Percentiles rank a stretch among this genome's conserved stretches.
phyloP scores from a whole-genome alignment of 164 flowering plant species.

The Dillenia suffruticosa region DNA sequence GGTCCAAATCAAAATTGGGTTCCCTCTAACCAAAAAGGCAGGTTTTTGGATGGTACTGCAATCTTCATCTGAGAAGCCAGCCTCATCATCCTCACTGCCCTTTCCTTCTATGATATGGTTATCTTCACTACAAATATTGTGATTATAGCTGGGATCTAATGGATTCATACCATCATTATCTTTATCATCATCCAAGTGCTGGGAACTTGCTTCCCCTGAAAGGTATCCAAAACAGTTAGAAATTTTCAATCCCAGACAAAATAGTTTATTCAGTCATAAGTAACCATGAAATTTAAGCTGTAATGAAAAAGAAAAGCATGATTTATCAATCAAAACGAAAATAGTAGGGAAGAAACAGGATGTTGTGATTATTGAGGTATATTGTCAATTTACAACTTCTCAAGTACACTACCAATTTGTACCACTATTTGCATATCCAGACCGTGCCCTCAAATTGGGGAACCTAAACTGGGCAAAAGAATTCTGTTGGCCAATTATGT shows the following conservation, averaged over 20 bases:
- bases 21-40: slow-evolving; percentile 92
- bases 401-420: slow-evolving; percentile 6
- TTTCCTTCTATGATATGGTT: slow-evolving; percentile 23
- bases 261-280: background rate
- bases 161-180: slow-evolving; percentile 1
- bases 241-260: background rate
- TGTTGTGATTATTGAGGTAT: background rate
- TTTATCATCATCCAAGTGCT: slow-evolving; percentile 15
- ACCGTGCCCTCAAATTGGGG: slow-evolving; percentile 6
- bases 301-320: background rate
- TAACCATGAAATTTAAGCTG: background rate
- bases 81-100: slow-evolving; percentile 42
- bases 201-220: slow-evolving; percentile 31
- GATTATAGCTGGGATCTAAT: slow-evolving; percentile 14
- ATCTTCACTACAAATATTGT: slow-evolving; percentile 13
- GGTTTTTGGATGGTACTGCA: slow-evolving; percentile 64
- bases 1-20: slow-evolving; percentile 92
- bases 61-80: slow-evolving; percentile 44
- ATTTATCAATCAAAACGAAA: no score
- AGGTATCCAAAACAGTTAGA: slow-evolving; percentile 7
- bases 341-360: no score
- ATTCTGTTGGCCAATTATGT: slow-evolving; percentile 8
- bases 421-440: slow-evolving; percentile 1
- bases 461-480: slow-evolving; percentile 12
- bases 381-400: slow-evolving; percentile 3